Conservation (phyloP, 176 grass and related monocot species). For the Eremochloa ophiuroides region DNA sequence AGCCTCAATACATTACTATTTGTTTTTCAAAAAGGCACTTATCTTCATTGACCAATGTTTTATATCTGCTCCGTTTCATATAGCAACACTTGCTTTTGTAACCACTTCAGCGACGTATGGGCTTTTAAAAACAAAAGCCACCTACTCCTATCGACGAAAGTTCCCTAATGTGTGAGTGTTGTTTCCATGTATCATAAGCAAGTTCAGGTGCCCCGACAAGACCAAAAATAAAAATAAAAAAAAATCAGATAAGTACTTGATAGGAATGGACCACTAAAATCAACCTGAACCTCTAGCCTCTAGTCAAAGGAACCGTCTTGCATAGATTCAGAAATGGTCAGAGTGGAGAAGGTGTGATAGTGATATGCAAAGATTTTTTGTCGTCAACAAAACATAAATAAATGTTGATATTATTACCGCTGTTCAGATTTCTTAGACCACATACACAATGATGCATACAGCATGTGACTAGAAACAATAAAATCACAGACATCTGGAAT, state of each 20-base stretch:
- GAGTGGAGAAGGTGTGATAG: constrained; percentile 9
- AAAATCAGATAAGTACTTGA: background rate
- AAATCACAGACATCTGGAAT: background rate
- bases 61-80: background rate
- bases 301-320: background rate
- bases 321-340: constrained; percentile 6
- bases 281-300: constrained; percentile 1
- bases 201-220: background rate
- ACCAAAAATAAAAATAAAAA: background rate
- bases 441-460: background rate
- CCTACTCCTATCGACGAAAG: background rate
- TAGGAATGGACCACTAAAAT: constrained; percentile 1
- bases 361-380: background rate
- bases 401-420: background rate
- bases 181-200: background rate
- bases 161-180: background rate
- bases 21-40: background rate
- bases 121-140: background rate
- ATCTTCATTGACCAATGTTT: background rate
- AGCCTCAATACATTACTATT: background rate
- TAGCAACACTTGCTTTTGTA: background rate
- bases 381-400: background rate
- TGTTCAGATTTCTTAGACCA: background rate
- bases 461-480: background rate
- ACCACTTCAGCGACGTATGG: background rate